Evolutionary conservation across 1,139 yeast species (phyloP), one percentile per base, ranked within the genome.

Genomic region (Suhomyces bolitotheri): DNA sequence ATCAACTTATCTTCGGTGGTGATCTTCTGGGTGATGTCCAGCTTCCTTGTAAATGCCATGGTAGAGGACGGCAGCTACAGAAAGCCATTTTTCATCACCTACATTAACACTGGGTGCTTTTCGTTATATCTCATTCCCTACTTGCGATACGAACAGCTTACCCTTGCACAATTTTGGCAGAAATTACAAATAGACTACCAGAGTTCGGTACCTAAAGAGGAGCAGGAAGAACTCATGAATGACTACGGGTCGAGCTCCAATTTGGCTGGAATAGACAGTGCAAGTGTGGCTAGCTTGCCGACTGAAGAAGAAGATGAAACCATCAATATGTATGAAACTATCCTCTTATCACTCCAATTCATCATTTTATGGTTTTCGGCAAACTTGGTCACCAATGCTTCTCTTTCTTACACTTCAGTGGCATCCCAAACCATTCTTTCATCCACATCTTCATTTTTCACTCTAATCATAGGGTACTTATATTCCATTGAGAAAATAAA

Each of bases 41-140:
- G 95, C 10, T 89, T 88, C 50, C 56, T 89, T 28, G 82, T 89
- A 19, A 86, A 82, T 56, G 80, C 79, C 35, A 64, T 84, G 34
- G 83, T 85, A 44, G 90, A 82, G 47, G 72, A 77, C 33, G 77
- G 75, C 41, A 66, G 72, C 20, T 92, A 89, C 58, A 64, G 89
- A 33, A 92, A 92, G 60, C 98, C 98, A n/a, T 90, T 88, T 54
- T 77, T 90, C 46, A 85, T 92, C 48, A 92, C 98, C 1, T 92
- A 90, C 64, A 60, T 90, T 45, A 92, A 90, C 62, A 90, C 97
- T 0, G 82, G 90, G 5, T 78, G 94, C 16, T 92, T 92, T 56
- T 69, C 79, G 9, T 67, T 92, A 36, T 92, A 90, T 56, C 66
- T 92, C 34, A 58, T 83, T 19, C 95, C 96, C 2, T 79, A 78